Conservation (phyloP, 2,329 filamentous ascomycete species). For the Amylocarpus encephaloides region DNA sequence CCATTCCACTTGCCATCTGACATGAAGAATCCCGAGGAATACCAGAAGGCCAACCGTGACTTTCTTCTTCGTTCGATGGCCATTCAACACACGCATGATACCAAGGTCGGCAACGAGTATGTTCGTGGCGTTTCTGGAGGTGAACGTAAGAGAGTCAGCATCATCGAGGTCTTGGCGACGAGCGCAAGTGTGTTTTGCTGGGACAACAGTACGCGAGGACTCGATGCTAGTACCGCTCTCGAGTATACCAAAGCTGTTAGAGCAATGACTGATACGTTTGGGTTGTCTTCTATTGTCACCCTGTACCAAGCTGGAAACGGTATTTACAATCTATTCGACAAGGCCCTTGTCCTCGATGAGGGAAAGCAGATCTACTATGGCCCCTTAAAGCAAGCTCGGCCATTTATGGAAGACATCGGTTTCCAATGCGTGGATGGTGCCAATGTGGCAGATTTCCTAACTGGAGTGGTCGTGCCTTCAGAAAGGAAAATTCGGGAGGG, state of each 20-base stretch:
- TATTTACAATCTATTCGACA: conserved; percentile 65
- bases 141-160: conserved; percentile 54
- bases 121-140: conserved; percentile 57
- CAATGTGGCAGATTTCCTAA: conserved; percentile 60
- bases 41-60: conserved; percentile 33
- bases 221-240: conserved; percentile 65
- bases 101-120: conserved; percentile 52
- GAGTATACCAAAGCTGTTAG: conserved; percentile 55
- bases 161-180: conserved; percentile 42
- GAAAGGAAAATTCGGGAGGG: conserved; percentile 55
- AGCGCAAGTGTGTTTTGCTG: conserved; percentile 49
- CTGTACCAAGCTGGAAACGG: conserved; percentile 66
- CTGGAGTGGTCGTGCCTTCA: conserved; percentile 44
- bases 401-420: conserved; percentile 59
- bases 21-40: conserved; percentile 38
- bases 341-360: conserved; percentile 60
- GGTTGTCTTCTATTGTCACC: conserved; percentile 54
- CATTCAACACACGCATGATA: conserved; percentile 49
- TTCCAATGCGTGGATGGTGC: conserved; percentile 57
- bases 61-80: conserved; percentile 35
- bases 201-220: conserved; percentile 61
- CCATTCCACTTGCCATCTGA: conserved; percentile 43
- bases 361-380: conserved; percentile 63
- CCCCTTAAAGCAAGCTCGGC: conserved; percentile 48
- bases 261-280: conserved; percentile 56